Percentiles rank a stretch among this genome's conserved stretches.
These are phyloP conservation scores for Loxodes magnus DNA, from an alignment of 73 alveolate genomes.

Conservation along the genomic window DNA sequence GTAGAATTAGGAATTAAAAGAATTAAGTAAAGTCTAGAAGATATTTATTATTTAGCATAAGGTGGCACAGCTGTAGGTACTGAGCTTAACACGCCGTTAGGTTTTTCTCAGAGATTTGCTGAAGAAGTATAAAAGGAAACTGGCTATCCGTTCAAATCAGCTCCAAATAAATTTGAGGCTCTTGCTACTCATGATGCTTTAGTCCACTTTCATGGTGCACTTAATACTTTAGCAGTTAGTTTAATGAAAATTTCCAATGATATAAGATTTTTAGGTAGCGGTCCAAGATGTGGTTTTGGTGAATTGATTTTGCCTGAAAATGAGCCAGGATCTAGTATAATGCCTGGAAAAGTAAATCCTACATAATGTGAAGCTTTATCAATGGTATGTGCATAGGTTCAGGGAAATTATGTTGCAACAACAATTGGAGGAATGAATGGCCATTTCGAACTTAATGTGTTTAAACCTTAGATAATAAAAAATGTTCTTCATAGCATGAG, in stretches of 20 bases:
- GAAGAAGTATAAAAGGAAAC: conserved; percentile 80
- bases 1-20: conserved; percentile 55
- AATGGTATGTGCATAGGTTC: conserved; percentile 92
- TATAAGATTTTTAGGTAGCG: conserved; percentile 91
- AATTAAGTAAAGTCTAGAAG: conserved; percentile 61
- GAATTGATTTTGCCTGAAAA: conserved; percentile 90
- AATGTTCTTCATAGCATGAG: conserved; percentile 80
- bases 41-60: conserved; percentile 75
- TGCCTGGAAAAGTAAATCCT: conserved; percentile 97
- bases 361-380: conserved; percentile 95
- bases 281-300: conserved; percentile 98
- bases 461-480: conserved; percentile 91
- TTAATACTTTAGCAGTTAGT: conserved; percentile 79
- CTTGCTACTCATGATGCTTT: conserved; percentile 94
- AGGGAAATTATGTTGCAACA: conserved; percentile 80
- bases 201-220: conserved; percentile 75
- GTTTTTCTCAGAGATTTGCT: conserved; percentile 48
- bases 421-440: conserved; percentile 92
- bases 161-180: conserved; percentile 79
- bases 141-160: conserved; percentile 64
- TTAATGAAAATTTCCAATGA: conserved; percentile 96
- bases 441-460: conserved; percentile 96
- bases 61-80: conserved; percentile 99
- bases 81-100: conserved; percentile 86
- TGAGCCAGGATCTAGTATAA: conserved; percentile 96